phyloP scores from a whole-genome alignment of 768 basidiomycete genomes.

The Suillus luteus region DNA sequence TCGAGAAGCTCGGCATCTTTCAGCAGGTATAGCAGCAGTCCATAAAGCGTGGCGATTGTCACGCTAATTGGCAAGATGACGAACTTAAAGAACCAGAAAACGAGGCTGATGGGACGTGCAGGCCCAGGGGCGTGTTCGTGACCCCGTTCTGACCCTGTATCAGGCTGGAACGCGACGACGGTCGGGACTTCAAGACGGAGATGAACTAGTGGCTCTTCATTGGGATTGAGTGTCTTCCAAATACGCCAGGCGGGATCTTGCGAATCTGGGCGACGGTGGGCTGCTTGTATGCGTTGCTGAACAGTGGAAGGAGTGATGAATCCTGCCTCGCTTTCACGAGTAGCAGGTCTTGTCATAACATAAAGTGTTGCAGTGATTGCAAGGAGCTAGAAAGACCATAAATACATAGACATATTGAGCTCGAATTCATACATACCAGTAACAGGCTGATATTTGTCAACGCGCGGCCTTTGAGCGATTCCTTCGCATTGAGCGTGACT shows the following conservation, averaged over 20 bases:
- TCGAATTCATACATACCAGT: slow-evolving; percentile 48
- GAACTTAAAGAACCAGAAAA: slow-evolving; percentile 80
- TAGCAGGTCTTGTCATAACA: slow-evolving; percentile 62
- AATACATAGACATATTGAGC: slow-evolving; percentile 3
- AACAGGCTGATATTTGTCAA: slow-evolving; percentile 80
- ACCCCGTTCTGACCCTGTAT: slow-evolving; percentile 31
- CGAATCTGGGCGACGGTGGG: slow-evolving; percentile 31
- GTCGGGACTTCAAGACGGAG: slow-evolving; percentile 80
- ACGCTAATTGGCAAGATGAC: slow-evolving; percentile 81
- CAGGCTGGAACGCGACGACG: slow-evolving; percentile 64
- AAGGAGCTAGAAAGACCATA: slow-evolving; percentile 54
- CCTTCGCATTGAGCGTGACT: slow-evolving; percentile 32
- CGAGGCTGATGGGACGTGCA: slow-evolving; percentile 54
- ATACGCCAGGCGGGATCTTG: slow-evolving; percentile 62
- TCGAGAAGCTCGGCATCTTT: slow-evolving; percentile 92
- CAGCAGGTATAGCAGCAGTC: slow-evolving; percentile 79
- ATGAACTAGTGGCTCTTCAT: slow-evolving; percentile 64
- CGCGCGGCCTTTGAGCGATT: slow-evolving; percentile 63
- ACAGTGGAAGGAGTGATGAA: slow-evolving; percentile 23
- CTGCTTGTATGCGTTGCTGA: slow-evolving; percentile 38
- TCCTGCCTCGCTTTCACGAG: slow-evolving; percentile 30
- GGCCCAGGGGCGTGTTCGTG: slow-evolving; percentile 39
- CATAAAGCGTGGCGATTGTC: slow-evolving; percentile 75
- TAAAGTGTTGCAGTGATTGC: slow-evolving; percentile 77
- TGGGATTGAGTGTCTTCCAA: slow-evolving; percentile 80